Evolutionary conservation across 2,329 filamentous ascomycete species (phyloP).

Genomic region (Aspergillus ustus): DNA sequence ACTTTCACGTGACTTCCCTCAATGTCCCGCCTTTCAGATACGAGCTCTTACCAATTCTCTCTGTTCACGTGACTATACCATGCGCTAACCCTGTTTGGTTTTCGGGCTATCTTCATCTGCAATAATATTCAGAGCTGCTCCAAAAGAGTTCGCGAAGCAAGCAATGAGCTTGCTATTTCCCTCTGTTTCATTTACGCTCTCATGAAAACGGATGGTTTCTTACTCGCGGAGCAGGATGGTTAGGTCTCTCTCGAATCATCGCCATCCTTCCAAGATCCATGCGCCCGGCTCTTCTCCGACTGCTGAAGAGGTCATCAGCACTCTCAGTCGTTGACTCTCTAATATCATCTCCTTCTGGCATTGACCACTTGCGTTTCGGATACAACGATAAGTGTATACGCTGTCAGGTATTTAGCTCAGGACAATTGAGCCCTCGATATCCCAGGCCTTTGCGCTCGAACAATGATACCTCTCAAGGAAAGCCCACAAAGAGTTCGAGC

Average conservation of each 20-base stretch:
- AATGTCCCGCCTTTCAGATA: slow-evolving; percentile 35
- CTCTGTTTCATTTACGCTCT: neutral
- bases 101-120: neutral
- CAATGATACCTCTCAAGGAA: slow-evolving; percentile 10
- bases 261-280: slow-evolving; percentile 35
- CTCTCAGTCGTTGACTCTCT: slow-evolving; percentile 43
- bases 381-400: slow-evolving; percentile 32
- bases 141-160: slow-evolving; percentile 11
- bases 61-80: neutral
- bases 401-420: slow-evolving; percentile 31
- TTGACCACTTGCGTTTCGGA: slow-evolving; percentile 36
- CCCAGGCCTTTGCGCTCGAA: slow-evolving; percentile 7
- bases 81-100: slow-evolving; percentile 17
- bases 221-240: slow-evolving; percentile 35
- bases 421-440: slow-evolving; percentile 16
- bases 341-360: slow-evolving; percentile 34
- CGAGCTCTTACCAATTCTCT: slow-evolving; percentile 28
- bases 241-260: slow-evolving; percentile 19
- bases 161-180: neutral
- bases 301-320: slow-evolving; percentile 48
- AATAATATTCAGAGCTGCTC: neutral
- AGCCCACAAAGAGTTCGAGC: slow-evolving; percentile 10
- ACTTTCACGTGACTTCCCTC: slow-evolving; percentile 37
- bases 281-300: slow-evolving; percentile 49
- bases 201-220: slow-evolving; percentile 11